A percentile compares a stretch with the other conserved stretches of the same genome.
These are phyloP conservation scores for Theileria luwenshuni DNA, from an alignment of 169 alveolate genomes.

Conservation along the genomic window DNA sequence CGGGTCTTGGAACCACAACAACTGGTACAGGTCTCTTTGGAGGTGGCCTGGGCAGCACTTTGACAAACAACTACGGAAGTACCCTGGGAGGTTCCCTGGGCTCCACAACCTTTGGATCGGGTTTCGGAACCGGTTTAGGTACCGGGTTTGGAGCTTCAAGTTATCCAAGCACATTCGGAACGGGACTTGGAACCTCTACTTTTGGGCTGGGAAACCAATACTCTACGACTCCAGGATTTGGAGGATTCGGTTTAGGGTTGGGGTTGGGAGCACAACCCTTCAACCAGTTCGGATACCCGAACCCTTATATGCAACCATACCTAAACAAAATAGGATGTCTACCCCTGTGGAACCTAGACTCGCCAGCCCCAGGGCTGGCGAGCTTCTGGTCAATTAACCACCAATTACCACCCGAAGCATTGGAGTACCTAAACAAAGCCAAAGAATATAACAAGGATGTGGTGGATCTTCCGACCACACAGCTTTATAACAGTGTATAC, in stretches of 20 bases:
- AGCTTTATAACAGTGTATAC: not conserved
- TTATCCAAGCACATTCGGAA: constrained; percentile 11
- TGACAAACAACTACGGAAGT: constrained; percentile 1
- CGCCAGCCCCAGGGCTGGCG: constrained; percentile 55
- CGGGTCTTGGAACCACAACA: constrained; percentile 19
- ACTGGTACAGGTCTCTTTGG: constrained; percentile 31
- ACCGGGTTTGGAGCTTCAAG: constrained; percentile 27
- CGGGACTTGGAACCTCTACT: not conserved
- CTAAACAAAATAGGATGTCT: constrained; percentile 23
- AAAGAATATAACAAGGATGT: constrained; percentile 12
- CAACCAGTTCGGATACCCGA: not conserved
- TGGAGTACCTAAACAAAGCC: constrained; percentile 42
- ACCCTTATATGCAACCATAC: not conserved
- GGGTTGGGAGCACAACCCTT: too few relatives aligned
- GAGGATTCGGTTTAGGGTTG: constrained; percentile 1
- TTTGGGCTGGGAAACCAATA: not conserved
- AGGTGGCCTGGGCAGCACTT: constrained; percentile 48
- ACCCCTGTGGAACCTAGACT: constrained; percentile 28
- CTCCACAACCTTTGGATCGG: constrained; percentile 35
- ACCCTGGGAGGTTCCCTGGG: too few relatives aligned
- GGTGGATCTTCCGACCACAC: not conserved
- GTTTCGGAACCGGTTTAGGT: constrained; percentile 46
- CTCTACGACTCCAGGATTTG: constrained; percentile 10
- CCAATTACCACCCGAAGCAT: constrained; percentile 59
- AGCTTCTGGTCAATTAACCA: constrained; percentile 63